A percentile compares a stretch with the other conserved stretches of the same genome.
Evolutionary conservation across 192 early-diverging fungal genomes (phyloP).

Genomic region (Phlyctochytrium arcticum): DNA sequence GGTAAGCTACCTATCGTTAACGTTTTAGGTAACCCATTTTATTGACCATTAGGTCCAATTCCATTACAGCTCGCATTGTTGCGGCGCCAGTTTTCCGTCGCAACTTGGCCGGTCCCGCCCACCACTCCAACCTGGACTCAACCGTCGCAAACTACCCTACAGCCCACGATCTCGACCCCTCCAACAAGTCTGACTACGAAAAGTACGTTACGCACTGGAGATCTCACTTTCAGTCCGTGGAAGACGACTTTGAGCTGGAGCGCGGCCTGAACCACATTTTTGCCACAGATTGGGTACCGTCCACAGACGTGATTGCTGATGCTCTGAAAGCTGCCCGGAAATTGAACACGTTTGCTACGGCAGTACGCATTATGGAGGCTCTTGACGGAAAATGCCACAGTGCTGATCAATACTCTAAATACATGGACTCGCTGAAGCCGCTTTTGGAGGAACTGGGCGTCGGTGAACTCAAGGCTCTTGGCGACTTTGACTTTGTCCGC

Average conservation of each 20-base stretch:
- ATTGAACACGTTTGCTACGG: background rate
- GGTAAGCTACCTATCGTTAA: no score
- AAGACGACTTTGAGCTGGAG: background rate
- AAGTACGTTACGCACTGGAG: slow-evolving; percentile 16
- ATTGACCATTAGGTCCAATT: no score
- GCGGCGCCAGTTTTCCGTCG: no score
- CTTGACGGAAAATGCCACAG: background rate
- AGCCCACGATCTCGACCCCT: slow-evolving; percentile 47
- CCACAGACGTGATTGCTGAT: background rate
- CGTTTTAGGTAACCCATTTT: no score
- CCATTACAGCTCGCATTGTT: no score
- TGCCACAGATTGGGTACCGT: background rate
- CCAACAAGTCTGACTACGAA: slow-evolving; percentile 46
- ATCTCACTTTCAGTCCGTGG: background rate
- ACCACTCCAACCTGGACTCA: slow-evolving; percentile 19
- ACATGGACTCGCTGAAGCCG: background rate
- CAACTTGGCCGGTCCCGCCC: slow-evolving; percentile 9
- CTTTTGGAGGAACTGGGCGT: background rate
- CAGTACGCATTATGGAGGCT: background rate
- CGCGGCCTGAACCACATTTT: background rate
- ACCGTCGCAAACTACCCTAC: slow-evolving; percentile 26
- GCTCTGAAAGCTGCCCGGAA: no score
- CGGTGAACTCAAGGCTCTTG: background rate
- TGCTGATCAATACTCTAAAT: background rate
- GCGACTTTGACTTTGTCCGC: background rate